A percentile compares a stretch with the other conserved stretches of the same genome.
phyloP scores from a whole-genome alignment of 2,329 filamentous ascomycete species.

The Gaeumannomyces tritici region DNA sequence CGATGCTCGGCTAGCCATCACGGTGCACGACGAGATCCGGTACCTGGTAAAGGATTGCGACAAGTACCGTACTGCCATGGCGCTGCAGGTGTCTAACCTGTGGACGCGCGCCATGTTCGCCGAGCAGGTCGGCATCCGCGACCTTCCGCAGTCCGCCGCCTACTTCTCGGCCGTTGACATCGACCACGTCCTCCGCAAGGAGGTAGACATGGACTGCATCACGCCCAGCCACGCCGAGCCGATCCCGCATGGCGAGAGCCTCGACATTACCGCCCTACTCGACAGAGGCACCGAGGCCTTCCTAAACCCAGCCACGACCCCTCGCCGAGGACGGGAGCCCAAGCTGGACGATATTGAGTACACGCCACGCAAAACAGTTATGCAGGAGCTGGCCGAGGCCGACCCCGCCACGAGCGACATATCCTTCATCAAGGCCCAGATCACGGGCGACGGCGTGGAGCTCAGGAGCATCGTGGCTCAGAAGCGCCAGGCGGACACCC shows the following conservation, averaged over 20 bases:
- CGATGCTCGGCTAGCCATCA: slow-evolving; percentile 76
- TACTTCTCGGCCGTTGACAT: slow-evolving; percentile 96
- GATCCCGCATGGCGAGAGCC: slow-evolving; percentile 76
- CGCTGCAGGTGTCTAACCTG: slow-evolving; percentile 84
- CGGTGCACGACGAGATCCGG: slow-evolving; percentile 94
- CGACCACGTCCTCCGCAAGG: slow-evolving; percentile 90
- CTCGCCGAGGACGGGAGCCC: slow-evolving; percentile 39
- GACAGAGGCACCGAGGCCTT: slow-evolving; percentile 58
- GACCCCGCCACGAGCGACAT: slow-evolving; percentile 33
- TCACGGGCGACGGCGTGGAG: slow-evolving; percentile 64
- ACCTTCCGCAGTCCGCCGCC: slow-evolving; percentile 86
- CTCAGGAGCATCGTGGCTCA: slow-evolving; percentile 62
- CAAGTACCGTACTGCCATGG: slow-evolving; percentile 83
- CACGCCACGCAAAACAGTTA: slow-evolving; percentile 63
- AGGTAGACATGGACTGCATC: slow-evolving; percentile 95
- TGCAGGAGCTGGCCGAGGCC: slow-evolving; percentile 56
- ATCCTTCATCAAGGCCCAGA: slow-evolving; percentile 75
- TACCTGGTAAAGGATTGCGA: slow-evolving; percentile 82
- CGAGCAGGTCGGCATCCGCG: slow-evolving; percentile 92
- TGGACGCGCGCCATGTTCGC: slow-evolving; percentile 98
- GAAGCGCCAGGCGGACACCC: slow-evolving; percentile 27
- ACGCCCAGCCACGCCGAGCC: slow-evolving; percentile 74
- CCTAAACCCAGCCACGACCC: slow-evolving; percentile 56
- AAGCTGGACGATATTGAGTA: slow-evolving; percentile 56
- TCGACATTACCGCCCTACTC: slow-evolving; percentile 75